Evolutionary conservation across 225 moss, liverwort and hornwort species (phyloP).

Genomic region (Takakia lepidozioides): DNA sequence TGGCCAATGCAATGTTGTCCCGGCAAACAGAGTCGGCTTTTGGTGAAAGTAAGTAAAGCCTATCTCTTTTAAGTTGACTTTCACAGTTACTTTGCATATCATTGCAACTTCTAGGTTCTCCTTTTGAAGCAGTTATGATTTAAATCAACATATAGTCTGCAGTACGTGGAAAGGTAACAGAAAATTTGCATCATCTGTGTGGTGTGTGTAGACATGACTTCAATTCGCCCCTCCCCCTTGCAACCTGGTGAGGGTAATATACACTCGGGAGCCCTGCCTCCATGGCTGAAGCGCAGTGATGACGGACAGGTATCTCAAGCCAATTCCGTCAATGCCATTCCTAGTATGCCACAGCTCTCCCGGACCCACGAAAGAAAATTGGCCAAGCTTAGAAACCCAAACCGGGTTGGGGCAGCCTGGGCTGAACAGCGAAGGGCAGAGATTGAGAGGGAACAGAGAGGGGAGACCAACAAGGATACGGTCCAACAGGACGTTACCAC

Average conservation of each 20-base stretch:
- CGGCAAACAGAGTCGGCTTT: slow-evolving; percentile 30
- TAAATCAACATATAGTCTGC: too few species aligned
- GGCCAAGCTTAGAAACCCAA: slow-evolving; percentile 73
- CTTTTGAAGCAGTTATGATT: too few species aligned
- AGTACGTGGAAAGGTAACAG: too few species aligned
- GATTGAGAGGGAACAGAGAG: slow-evolving; percentile 56
- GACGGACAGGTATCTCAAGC: slow-evolving; percentile 17
- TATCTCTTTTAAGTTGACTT: too few species aligned
- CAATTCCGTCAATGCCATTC: slow-evolving; percentile 9
- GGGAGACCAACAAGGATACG: slow-evolving; percentile 28
- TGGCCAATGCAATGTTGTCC: slow-evolving; percentile 15
- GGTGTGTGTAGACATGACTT: slow-evolving; percentile 44
- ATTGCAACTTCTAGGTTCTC: too few species aligned
- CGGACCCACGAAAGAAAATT: slow-evolving; percentile 67
- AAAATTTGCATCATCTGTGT: too few species aligned
- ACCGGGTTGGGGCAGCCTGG: slow-evolving; percentile 98
- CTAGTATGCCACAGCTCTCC: slow-evolving; percentile 33
- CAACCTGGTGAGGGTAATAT: slow-evolving; percentile 80
- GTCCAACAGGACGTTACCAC: slow-evolving; percentile 25
- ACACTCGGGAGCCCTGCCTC: slow-evolving; percentile 80
- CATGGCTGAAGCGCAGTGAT: slow-evolving; percentile 54
- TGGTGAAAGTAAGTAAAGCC: slow-evolving; percentile 30
- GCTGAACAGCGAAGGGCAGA: slow-evolving; percentile 80
- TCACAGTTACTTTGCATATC: too few species aligned
- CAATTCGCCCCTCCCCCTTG: slow-evolving; percentile 30